Percentiles rank a stretch among this genome's conserved stretches.
Conservation (phyloP, 73 alveolate genomes). For the Tetrahymena elliotti region DNA sequence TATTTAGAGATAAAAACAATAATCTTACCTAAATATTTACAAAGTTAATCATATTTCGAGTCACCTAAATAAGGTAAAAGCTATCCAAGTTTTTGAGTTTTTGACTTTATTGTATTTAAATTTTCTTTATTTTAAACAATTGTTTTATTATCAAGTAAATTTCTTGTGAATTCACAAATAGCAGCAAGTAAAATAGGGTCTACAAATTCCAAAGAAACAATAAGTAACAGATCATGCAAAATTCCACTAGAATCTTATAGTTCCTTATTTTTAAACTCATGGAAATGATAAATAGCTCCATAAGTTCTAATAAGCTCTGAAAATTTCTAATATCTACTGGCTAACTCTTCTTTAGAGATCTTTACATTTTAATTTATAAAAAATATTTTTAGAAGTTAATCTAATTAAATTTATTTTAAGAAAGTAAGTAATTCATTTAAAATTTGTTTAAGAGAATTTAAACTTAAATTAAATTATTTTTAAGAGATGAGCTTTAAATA, state of each 20-base stretch:
- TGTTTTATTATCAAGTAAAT: conserved; percentile 5
- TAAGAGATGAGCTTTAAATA: too few relatives aligned
- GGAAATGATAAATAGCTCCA: neutral
- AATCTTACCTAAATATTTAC: conserved; percentile 9
- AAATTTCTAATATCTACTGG: neutral
- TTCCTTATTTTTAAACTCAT: neutral
- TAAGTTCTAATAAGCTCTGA: neutral
- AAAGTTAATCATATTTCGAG: conserved; percentile 2
- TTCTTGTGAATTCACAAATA: conserved; percentile 14
- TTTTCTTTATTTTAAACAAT: neutral
- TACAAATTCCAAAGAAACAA: neutral
- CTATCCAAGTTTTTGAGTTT: conserved; percentile 15
- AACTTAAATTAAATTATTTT: too few relatives aligned
- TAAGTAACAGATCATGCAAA: neutral
- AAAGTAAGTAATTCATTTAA: too few relatives aligned
- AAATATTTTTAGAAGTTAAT: too few relatives aligned
- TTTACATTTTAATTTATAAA: neutral
- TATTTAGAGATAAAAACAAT: neutral
- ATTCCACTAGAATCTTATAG: neutral
- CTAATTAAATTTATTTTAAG: neutral
- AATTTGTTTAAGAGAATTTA: too few relatives aligned
- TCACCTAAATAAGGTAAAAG: conserved; percentile 22
- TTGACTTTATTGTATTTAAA: conserved; percentile 11
- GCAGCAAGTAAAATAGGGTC: conserved; percentile 26
- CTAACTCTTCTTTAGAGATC: neutral